Evolutionary conservation across 1,284 basidiomycete genomes (phyloP).

Genomic region (Schizophyllum amplum): DNA sequence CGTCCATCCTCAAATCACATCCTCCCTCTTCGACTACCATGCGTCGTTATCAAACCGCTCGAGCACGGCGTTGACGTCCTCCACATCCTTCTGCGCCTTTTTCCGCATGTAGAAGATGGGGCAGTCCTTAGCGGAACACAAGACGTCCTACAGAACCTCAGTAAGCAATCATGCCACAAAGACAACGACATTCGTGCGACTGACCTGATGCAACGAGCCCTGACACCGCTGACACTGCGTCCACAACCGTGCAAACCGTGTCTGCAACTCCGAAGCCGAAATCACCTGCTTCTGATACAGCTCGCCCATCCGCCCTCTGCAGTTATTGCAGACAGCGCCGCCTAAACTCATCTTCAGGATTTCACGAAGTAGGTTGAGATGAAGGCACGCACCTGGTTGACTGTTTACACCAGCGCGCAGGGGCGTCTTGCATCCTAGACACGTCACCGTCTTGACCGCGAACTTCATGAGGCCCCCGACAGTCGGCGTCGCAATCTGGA

Average conservation of each 20-base stretch:
- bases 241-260: conserved; percentile 90
- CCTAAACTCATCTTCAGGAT: conserved; percentile 36
- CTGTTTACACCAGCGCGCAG: conserved; percentile 62
- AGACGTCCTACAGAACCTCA: conserved; percentile 62
- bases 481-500: conserved; percentile 91
- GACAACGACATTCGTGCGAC: conserved; percentile 12
- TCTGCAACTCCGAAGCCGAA: conserved; percentile 71
- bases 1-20: too few species aligned
- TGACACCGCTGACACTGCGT: conserved; percentile 97
- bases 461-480: conserved; percentile 96
- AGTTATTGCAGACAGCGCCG: conserved; percentile 91
- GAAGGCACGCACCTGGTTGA: conserved; percentile 24
- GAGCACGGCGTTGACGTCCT: conserved; percentile 67
- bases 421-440: conserved; percentile 89
- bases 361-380: neutral
- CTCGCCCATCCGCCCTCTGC: conserved; percentile 75
- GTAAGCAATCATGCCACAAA: neutral
- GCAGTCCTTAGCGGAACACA: conserved; percentile 95
- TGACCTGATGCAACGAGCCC: conserved; percentile 87
- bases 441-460: conserved; percentile 88
- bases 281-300: conserved; percentile 86
- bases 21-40: conserved; percentile 44
- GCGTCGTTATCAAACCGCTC: conserved; percentile 75
- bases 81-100: conserved; percentile 94
- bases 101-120: conserved; percentile 98